These are phyloP conservation scores for Fraxinus angustifolia DNA, from an alignment of 305 asterid species.

Conservation along the genomic window DNA sequence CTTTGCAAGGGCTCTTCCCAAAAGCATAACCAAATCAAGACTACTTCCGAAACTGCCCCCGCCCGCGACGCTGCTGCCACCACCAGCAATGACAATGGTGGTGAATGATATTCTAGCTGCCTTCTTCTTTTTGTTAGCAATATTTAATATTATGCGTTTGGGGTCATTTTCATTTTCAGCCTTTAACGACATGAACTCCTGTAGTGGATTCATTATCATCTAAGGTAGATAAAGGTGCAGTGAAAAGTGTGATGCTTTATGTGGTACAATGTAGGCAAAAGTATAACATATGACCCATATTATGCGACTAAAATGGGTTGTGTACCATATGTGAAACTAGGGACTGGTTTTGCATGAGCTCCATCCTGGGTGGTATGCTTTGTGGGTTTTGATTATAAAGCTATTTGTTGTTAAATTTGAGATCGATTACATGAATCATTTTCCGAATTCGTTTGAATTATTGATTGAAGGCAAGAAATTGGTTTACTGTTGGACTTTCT, in stretches of 20 bases:
- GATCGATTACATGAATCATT: not conserved
- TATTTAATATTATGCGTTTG: not conserved
- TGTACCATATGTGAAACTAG: not conserved
- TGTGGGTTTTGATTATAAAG: not conserved
- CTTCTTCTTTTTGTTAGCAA: not conserved
- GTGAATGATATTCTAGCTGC: conserved; percentile 11
- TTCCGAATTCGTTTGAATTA: not conserved
- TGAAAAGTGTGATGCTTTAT: not conserved
- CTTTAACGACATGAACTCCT: too few relatives aligned
- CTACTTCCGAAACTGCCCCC: not conserved
- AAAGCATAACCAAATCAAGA: conserved; percentile 19
- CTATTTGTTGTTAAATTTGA: not conserved
- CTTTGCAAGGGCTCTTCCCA: conserved; percentile 38
- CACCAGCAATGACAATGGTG: conserved; percentile 19
- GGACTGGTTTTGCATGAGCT: not conserved
- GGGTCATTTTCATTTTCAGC: too few relatives aligned
- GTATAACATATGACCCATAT: not conserved
- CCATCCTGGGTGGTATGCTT: not conserved
- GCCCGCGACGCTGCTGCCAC: not conserved
- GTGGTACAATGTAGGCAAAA: not conserved
- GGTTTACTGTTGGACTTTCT: not conserved
- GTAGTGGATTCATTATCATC: too few relatives aligned
- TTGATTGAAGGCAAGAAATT: not conserved
- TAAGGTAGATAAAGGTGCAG: not conserved
- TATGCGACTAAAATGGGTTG: not conserved